These are phyloP conservation scores for Paramarasmius palmivorus DNA, from an alignment of 1,284 basidiomycete genomes.

Conservation along the genomic window DNA sequence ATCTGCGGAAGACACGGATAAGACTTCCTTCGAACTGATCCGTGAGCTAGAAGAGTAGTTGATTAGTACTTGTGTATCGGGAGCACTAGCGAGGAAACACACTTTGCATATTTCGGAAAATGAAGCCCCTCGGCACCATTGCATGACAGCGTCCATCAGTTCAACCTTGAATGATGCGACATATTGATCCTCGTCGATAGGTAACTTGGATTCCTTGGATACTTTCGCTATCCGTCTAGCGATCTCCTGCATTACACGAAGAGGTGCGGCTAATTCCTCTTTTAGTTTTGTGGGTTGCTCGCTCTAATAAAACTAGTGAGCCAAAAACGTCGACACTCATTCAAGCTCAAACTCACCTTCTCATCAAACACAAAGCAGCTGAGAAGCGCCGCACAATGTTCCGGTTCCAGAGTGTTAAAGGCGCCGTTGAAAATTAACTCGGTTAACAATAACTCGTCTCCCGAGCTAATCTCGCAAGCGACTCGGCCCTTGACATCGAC, in stretches of 20 bases:
- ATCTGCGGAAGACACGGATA: slow-evolving; percentile 90
- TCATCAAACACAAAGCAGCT: slow-evolving; percentile 98
- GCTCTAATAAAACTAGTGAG: slow-evolving; percentile 52
- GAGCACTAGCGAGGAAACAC: slow-evolving; percentile 19
- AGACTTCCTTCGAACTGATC: slow-evolving; percentile 96
- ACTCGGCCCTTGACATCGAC: slow-evolving; percentile 98
- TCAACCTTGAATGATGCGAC: slow-evolving; percentile 97
- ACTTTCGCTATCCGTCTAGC: slow-evolving; percentile 95
- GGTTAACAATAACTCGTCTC: slow-evolving; percentile 94
- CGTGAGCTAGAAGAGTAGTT: slow-evolving; percentile 61
- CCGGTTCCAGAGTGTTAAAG: slow-evolving; percentile 89
- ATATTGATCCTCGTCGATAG: slow-evolving; percentile 92
- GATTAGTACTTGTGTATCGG: not conserved
- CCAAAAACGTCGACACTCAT: not conserved
- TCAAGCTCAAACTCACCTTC: slow-evolving; percentile 61
- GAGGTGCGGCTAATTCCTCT: slow-evolving; percentile 90
- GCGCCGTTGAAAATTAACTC: slow-evolving; percentile 98
- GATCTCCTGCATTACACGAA: slow-evolving; percentile 94
- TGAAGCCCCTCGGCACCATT: slow-evolving; percentile 97
- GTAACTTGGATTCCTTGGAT: slow-evolving; percentile 89
- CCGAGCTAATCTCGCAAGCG: slow-evolving; percentile 97
- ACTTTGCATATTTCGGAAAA: slow-evolving; percentile 98
- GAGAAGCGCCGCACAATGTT: slow-evolving; percentile 90
- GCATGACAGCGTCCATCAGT: slow-evolving; percentile 95
- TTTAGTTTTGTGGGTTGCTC: slow-evolving; percentile 86